Evolutionary conservation across 192 early-diverging fungal species (phyloP).

Genomic region (Entomortierella beljakovae): DNA sequence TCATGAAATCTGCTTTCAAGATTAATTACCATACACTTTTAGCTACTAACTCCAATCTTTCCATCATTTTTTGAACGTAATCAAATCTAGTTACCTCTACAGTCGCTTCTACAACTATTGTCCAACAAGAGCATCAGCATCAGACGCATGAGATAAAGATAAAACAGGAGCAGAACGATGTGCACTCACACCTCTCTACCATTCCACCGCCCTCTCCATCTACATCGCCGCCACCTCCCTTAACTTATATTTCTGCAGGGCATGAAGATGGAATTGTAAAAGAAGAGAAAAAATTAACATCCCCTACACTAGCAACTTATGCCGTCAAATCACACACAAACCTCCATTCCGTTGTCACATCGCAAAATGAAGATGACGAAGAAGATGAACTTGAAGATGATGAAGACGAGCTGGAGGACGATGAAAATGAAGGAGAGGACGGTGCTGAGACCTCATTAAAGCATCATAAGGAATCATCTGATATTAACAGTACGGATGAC

Average conservation of each 20-base stretch:
- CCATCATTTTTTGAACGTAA: too few relatives aligned
- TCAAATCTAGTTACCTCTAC: too few relatives aligned
- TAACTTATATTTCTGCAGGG: not conserved
- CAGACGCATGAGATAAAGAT: constrained; percentile 2
- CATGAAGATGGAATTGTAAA: constrained; percentile 8
- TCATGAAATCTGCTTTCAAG: not conserved
- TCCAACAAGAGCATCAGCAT: not conserved
- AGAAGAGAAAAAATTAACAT: constrained; percentile 34
- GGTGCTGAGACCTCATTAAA: constrained; percentile 12
- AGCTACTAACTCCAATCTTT: not conserved
- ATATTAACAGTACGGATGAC: constrained; percentile 12
- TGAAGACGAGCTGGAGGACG: constrained; percentile 40
- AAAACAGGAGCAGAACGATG: constrained; percentile 8
- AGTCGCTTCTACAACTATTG: too few relatives aligned
- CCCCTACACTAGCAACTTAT: constrained; percentile 16
- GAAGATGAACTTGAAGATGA: constrained; percentile 32
- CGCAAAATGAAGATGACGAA: constrained; percentile 33
- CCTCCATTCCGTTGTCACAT: constrained; percentile 30
- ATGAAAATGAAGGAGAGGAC: constrained; percentile 46
- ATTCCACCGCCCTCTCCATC: constrained; percentile 17
- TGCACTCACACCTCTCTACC: constrained; percentile 2
- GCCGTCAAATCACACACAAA: constrained; percentile 52
- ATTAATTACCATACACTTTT: too few relatives aligned
- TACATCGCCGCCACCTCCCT: constrained; percentile 7
- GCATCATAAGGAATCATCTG: constrained; percentile 35